Base-by-base conservation (phyloP, 257 asterid species). In the Lithospermum erythrorhizon region DNA sequence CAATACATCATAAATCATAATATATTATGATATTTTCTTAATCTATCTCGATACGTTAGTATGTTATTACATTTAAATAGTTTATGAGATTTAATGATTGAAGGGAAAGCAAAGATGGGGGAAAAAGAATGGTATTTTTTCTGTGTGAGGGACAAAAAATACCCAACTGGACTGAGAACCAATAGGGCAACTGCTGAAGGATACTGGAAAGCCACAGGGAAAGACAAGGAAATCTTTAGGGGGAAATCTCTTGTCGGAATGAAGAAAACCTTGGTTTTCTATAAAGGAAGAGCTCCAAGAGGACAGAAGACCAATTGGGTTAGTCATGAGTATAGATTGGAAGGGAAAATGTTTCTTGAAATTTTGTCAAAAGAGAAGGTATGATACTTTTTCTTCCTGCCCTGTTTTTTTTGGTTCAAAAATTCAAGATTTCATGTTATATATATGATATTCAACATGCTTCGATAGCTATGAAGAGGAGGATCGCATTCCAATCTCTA, bases 141-240 rank as follows among this genome's bases (percentile, higher is more conserved):
- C 85, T 75, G 95, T 63, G 68, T 83, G 57, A 76, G 88, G 24
- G 96, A 88, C 75, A 83, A 76, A 68, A 88, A 88, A 64, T 88
- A 88, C 61, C 96, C 95, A 25, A 80, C 87, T 0, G 93, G 96
- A 51, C 49, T 70, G 48, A 78, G 93, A 63, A 78, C 96, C 21
- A 88, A 88, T 76, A 70, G 96, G 61, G 96, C 96, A 9, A 85
- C 96, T 0, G 72, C 84, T 5, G 68, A 81, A 2, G 96, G 95
- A 3, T 85, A 88, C 30, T 88, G 96, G 96, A 88, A 88, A 63
- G 96, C 94, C 2, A 88, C 95, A 2, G 96, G 96, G 9, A 88
- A 88, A 75, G 96, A 88, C 21, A 80, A 63, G 60, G 90, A 85
- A 27, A 85, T 85, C 37, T 80, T 65, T 70, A 51, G 77, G 3